Evolutionary conservation across 2,329 filamentous ascomycete species (phyloP).

Genomic region (Tolypocladium paradoxum): DNA sequence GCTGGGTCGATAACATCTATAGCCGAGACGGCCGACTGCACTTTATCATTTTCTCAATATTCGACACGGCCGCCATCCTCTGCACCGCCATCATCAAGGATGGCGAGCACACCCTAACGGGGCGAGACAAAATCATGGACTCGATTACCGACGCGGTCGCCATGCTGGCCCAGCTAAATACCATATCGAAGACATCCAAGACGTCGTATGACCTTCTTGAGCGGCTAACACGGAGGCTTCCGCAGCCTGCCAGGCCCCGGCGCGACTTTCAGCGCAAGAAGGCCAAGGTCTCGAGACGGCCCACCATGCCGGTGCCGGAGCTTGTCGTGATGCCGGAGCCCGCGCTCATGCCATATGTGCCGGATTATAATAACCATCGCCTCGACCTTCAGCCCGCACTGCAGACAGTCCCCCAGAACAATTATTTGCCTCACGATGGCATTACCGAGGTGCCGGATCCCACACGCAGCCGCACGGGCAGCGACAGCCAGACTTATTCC

Average conservation of each 20-base stretch:
- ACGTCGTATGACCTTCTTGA: slow-evolving; percentile 22
- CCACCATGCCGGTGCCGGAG: not conserved
- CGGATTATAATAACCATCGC: not conserved
- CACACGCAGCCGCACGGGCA: no score
- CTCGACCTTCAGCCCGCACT: not conserved
- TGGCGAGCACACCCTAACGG: slow-evolving; percentile 22
- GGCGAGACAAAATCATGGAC: slow-evolving; percentile 25
- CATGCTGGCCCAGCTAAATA: slow-evolving; percentile 19
- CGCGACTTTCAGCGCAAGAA: slow-evolving; percentile 1
- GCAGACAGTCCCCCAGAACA: not conserved
- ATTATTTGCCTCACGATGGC: not conserved
- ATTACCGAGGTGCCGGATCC: not conserved
- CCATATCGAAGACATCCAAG: slow-evolving; percentile 21
- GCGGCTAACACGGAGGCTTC: slow-evolving; percentile 17
- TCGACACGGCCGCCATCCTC: slow-evolving; percentile 37
- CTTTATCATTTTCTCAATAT: slow-evolving; percentile 38
- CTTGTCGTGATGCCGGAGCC: not conserved
- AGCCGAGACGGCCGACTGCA: slow-evolving; percentile 38
- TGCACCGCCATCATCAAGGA: slow-evolving; percentile 41
- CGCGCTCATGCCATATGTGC: not conserved
- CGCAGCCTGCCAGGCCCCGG: slow-evolving; percentile 1
- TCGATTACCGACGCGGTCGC: slow-evolving; percentile 23
- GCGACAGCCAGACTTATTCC: not conserved
- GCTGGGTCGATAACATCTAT: slow-evolving; percentile 31
- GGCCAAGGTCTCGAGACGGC: not conserved